These are phyloP conservation scores for Cutaneotrichosporon sp. DNA, from an alignment of 1,284 basidiomycete genomes.

Conservation along the genomic window DNA sequence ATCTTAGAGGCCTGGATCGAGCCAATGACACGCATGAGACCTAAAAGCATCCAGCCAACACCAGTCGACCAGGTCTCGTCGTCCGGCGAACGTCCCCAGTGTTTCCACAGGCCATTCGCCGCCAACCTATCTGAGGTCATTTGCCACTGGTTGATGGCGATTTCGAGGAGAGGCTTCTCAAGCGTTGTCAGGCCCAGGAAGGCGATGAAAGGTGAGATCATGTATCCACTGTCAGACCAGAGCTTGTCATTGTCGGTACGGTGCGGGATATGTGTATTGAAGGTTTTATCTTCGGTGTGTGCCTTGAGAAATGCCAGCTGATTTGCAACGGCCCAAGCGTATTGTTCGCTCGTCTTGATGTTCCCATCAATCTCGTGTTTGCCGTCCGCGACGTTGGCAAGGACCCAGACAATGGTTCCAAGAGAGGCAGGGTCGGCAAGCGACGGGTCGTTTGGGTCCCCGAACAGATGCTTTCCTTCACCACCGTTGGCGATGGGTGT, in stretches of 20 bases:
- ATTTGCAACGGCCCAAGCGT: conserved; percentile 35
- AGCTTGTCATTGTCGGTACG: conserved; percentile 40
- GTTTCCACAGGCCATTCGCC: too few relatives aligned
- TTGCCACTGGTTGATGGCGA: conserved; percentile 54
- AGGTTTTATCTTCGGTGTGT: conserved; percentile 17
- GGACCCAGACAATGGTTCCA: conserved; percentile 26
- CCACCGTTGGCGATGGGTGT: conserved; percentile 12
- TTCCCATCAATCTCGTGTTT: not conserved
- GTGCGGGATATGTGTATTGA: conserved; percentile 19
- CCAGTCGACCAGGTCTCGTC: conserved; percentile 57
- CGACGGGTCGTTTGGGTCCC: too few relatives aligned
- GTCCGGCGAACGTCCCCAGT: too few relatives aligned
- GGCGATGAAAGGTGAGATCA: conserved; percentile 60
- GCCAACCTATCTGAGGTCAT: conserved; percentile 49
- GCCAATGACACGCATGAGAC: conserved; percentile 24
- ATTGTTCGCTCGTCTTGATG: conserved; percentile 11
- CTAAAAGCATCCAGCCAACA: conserved; percentile 35
- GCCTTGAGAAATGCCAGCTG: conserved; percentile 27
- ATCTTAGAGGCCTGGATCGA: conserved; percentile 15
- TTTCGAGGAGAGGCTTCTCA: conserved; percentile 50
- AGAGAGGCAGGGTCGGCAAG: conserved; percentile 31
- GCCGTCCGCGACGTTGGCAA: conserved; percentile 22
- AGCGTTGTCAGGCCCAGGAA: conserved; percentile 52
- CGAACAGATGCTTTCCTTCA: too few relatives aligned
- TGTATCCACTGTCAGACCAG: conserved; percentile 58